Conservation (phyloP, 2,329 filamentous ascomycete species). For the Microdochium trichocladiopsis region DNA sequence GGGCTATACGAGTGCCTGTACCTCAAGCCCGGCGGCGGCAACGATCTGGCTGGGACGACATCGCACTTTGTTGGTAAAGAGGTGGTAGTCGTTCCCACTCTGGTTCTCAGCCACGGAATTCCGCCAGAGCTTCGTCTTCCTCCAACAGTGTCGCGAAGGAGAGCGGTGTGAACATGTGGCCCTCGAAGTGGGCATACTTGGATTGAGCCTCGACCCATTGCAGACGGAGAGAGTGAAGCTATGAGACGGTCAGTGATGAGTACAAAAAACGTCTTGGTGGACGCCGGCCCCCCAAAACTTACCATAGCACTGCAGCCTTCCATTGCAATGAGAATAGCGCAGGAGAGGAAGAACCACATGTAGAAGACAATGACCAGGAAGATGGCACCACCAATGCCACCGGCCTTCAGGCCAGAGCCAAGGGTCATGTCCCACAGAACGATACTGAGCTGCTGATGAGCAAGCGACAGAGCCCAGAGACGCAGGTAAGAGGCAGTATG, state of each 20-base stretch:
- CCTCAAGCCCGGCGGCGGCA: not conserved
- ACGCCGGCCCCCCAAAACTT: too few species aligned
- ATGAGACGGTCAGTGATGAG: constrained; percentile 6
- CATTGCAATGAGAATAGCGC: constrained; percentile 72
- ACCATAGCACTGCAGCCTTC: constrained; percentile 75
- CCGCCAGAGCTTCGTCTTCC: constrained; percentile 47
- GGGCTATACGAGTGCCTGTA: not conserved
- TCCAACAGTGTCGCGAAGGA: constrained; percentile 68
- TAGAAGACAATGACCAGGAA: constrained; percentile 78
- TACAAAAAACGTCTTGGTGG: too few species aligned
- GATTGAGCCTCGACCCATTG: constrained; percentile 86
- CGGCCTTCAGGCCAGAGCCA: constrained; percentile 62
- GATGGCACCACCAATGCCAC: constrained; percentile 64
- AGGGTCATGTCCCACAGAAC: constrained; percentile 98
- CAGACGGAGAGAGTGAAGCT: constrained; percentile 65
- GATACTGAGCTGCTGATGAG: constrained; percentile 93
- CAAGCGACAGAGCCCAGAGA: constrained; percentile 94
- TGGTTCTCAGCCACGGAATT: constrained; percentile 24
- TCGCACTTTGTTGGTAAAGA: not conserved
- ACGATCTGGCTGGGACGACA: not conserved
- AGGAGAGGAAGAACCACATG: constrained; percentile 82
- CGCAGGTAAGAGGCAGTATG: constrained; percentile 98
- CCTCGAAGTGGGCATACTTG: constrained; percentile 77
- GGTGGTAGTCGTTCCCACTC: too few species aligned
- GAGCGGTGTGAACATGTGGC: constrained; percentile 70